phyloP scores from a whole-genome alignment of 192 early-diverging fungal species.

The Coemansia pectinata region DNA sequence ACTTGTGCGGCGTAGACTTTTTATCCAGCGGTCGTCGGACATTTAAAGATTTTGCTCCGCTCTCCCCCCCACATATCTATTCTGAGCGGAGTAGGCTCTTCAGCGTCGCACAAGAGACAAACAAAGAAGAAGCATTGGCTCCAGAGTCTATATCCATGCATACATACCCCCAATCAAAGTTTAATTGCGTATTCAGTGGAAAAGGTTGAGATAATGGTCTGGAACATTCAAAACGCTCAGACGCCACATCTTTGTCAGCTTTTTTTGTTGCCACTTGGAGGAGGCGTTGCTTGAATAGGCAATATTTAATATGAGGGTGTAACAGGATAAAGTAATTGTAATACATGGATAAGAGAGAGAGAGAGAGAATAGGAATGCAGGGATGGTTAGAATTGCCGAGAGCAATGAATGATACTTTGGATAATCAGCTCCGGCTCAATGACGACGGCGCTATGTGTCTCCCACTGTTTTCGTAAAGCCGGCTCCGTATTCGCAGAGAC shows the following conservation, averaged over 20 bases:
- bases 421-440: slow-evolving; percentile 40
- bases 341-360: background rate
- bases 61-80: no score
- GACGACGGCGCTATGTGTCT: slow-evolving; percentile 7
- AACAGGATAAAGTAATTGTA: background rate
- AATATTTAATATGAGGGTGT: background rate
- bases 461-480: slow-evolving; percentile 8
- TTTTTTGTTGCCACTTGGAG: background rate
- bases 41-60: background rate
- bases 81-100: background rate
- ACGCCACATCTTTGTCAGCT: background rate
- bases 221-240: background rate
- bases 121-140: slow-evolving; percentile 1
- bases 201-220: background rate
- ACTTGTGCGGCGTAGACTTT: background rate
- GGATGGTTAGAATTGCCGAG: slow-evolving; percentile 10
- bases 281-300: background rate
- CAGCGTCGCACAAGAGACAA: background rate
- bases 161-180: background rate
- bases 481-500: slow-evolving; percentile 9
- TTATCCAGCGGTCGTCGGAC: background rate
- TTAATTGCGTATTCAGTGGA: background rate
- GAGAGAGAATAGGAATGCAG: background rate
- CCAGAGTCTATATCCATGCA: background rate
- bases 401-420: slow-evolving; percentile 47